Percentiles rank a stretch among this genome's conserved stretches.
Conservation (phyloP, 2,329 filamentous ascomycete species). For the Blumeria hordei region DNA sequence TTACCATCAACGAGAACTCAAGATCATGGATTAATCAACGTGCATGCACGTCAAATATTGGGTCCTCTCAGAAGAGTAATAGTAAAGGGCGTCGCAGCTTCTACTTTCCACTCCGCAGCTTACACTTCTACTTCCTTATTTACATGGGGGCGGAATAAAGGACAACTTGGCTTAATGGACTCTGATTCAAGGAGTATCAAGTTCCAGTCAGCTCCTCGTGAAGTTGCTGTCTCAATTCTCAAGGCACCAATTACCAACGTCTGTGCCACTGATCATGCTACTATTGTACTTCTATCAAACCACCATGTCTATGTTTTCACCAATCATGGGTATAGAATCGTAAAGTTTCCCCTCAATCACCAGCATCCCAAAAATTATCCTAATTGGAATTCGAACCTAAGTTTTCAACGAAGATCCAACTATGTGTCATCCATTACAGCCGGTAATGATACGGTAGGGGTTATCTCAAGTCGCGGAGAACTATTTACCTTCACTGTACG, state of each 20-base stretch:
- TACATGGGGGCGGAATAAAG: slow-evolving; percentile 87
- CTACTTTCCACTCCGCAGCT: slow-evolving; percentile 73
- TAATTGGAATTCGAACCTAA: slow-evolving; percentile 37
- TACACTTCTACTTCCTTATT: slow-evolving; percentile 63
- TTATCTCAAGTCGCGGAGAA: slow-evolving; percentile 62
- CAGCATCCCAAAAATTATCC: slow-evolving; percentile 47
- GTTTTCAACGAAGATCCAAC: slow-evolving; percentile 40
- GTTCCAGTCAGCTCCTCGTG: slow-evolving; percentile 57
- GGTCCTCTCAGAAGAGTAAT: slow-evolving; percentile 71
- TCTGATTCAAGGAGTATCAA: slow-evolving; percentile 82
- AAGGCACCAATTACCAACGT: slow-evolving; percentile 49
- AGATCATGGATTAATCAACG: slow-evolving; percentile 67
- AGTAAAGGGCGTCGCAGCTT: slow-evolving; percentile 66
- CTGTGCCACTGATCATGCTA: slow-evolving; percentile 75
- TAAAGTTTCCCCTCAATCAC: slow-evolving; percentile 55
- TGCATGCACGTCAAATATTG: slow-evolving; percentile 68
- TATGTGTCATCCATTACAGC: slow-evolving; percentile 55
- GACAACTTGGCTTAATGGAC: slow-evolving; percentile 82
- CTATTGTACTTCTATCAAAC: slow-evolving; percentile 62
- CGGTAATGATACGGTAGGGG: slow-evolving; percentile 79
- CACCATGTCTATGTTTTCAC: slow-evolving; percentile 84
- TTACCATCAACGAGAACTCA: slow-evolving; percentile 40
- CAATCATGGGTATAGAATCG: slow-evolving; percentile 83
- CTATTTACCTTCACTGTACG: slow-evolving; percentile 67
- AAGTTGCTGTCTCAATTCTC: slow-evolving; percentile 69